Evolutionary conservation across 805 yeast species (phyloP), one percentile per base, ranked within the genome.

Genomic region (Jamesozyma rosinii): DNA sequence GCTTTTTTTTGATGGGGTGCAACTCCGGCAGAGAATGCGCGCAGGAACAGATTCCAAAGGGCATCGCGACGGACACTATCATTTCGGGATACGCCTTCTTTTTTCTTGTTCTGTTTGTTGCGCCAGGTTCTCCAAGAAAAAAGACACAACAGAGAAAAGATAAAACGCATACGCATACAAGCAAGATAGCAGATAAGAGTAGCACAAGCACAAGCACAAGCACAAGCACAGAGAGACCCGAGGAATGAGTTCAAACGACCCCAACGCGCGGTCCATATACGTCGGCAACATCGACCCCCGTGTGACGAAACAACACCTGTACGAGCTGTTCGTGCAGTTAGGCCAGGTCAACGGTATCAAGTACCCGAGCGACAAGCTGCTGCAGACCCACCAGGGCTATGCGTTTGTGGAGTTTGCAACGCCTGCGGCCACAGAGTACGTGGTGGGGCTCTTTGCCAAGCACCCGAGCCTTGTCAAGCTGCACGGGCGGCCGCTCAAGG

Each of bases 281-380:
- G 72, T 88, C 14, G 96, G 97, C 0, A 86, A 88, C 51, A 64
- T 92, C 3, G 95, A 85, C 50, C 77, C 81, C 1, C 73, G 75
- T 38, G 95, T 79, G 4, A 77, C 79, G 1, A 95, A 85, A 53
- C 64, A 70, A 2, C 55, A 89, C 17, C 61, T 92, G 24, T 85
- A 81, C 55, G 98, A 92, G 60, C 71, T 92, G 18, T 79, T 88
- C 59, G 61, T 84, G 5, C 97, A 92, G 60, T 80, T 86, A 35
- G 88, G 90, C 0, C 95, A 95, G 0, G 74, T 90, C 2, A 68
- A 67, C 33, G 69, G 75, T 26, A 72, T 92, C 4, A 73, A 81
- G 47, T 68, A 92, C 49, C 97, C 97, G 5, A 80, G 77, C 54
- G 96, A 88, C 56, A 72, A 86, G 48, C 69, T 88, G 3, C 63